Evolutionary conservation across 805 yeast species (phyloP).

Genomic region (Nakazawaea ambrosiae): DNA sequence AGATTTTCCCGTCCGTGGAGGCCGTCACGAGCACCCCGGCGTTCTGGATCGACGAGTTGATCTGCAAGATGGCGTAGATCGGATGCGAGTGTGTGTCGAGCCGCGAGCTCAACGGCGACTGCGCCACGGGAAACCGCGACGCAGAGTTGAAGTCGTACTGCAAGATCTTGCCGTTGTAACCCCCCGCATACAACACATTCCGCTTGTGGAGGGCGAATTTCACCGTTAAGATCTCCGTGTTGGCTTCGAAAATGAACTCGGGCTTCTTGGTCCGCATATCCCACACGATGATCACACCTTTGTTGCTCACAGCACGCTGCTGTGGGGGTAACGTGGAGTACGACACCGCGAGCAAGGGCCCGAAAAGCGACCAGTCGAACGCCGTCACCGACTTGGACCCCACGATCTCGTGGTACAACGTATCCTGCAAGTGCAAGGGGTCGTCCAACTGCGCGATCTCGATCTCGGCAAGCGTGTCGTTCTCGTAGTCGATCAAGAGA

Average conservation of each 20-base stretch:
- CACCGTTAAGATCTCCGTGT: constrained; percentile 23
- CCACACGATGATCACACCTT: constrained; percentile 25
- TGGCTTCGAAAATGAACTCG: constrained; percentile 26
- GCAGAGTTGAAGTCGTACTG: constrained; percentile 29
- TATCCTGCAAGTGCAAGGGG: not conserved
- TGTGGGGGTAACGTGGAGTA: constrained; percentile 7
- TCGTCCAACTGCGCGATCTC: not conserved
- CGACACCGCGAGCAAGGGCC: constrained; percentile 12
- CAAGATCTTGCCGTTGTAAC: constrained; percentile 29
- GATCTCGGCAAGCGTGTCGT: not conserved
- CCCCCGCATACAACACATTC: constrained; percentile 29
- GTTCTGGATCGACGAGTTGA: not conserved
- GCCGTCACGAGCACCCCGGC: constrained; percentile 4
- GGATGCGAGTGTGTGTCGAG: constrained; percentile 11
- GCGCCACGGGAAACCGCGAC: constrained; percentile 3
- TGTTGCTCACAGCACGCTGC: not conserved
- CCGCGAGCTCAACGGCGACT: constrained; percentile 4
- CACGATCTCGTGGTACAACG: constrained; percentile 3
- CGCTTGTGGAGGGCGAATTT: constrained; percentile 24
- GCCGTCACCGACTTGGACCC: constrained; percentile 10
- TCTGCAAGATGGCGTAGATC: constrained; percentile 3
- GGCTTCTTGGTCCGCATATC: constrained; percentile 17
- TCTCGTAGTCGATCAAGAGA: not conserved
- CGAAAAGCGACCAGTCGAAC: constrained; percentile 15
- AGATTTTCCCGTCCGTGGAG: constrained; percentile 12